Conservation (phyloP, 1,284 basidiomycete genomes). For the Rhodotorula sp. region DNA sequence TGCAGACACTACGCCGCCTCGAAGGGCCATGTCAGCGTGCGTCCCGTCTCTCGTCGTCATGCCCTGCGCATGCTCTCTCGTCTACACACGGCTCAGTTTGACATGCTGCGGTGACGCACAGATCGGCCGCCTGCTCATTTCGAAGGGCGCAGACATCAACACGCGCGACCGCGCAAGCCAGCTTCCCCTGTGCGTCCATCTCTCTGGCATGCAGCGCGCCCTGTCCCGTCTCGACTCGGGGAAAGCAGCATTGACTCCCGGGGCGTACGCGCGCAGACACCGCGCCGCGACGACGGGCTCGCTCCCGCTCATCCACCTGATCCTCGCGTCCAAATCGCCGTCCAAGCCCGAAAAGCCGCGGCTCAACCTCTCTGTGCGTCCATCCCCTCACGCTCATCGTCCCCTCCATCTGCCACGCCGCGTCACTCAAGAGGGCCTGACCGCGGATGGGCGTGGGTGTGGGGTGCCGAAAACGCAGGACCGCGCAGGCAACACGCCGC, state of each 20-base stretch:
- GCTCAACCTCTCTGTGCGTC: slow-evolving; percentile 59
- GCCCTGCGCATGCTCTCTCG: too few relatives aligned
- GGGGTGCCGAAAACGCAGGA: slow-evolving; percentile 11
- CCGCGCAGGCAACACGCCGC: slow-evolving; percentile 77
- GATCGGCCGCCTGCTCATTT: slow-evolving; percentile 82
- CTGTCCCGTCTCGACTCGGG: background rate
- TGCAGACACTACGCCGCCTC: slow-evolving; percentile 89
- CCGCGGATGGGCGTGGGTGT: background rate
- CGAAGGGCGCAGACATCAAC: slow-evolving; percentile 87
- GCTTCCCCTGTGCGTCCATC: slow-evolving; percentile 70
- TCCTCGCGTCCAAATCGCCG: slow-evolving; percentile 65
- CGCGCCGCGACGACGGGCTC: slow-evolving; percentile 93
- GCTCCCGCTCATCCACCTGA: slow-evolving; percentile 75
- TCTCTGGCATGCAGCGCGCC: background rate
- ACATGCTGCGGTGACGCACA: too few relatives aligned
- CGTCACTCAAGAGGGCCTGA: background rate
- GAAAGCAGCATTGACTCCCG: background rate
- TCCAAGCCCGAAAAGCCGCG: slow-evolving; percentile 72
- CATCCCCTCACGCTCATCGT: background rate
- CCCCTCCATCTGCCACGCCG: background rate
- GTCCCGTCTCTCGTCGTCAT: slow-evolving; percentile 38
- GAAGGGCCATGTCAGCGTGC: slow-evolving; percentile 80
- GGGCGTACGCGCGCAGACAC: slow-evolving; percentile 61
- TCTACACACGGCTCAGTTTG: too few relatives aligned
- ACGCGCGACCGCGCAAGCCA: slow-evolving; percentile 87